Percentiles rank a stretch among this genome's conserved stretches.
phyloP scores from a whole-genome alignment of 2,329 filamentous ascomycete species.

The Zymoseptoria crescenta region DNA sequence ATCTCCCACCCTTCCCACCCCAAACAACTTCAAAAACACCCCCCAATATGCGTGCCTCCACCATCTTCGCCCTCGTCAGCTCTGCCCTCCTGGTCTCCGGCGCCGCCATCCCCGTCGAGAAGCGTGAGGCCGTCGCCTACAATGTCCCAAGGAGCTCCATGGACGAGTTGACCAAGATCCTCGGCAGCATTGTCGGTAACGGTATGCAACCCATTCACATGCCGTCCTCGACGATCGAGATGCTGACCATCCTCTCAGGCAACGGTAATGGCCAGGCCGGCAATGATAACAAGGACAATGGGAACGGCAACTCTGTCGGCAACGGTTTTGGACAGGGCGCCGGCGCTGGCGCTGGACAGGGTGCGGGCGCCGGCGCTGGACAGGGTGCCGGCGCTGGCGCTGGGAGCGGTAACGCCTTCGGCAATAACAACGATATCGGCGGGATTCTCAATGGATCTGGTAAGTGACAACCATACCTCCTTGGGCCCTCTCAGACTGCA shows the following conservation, averaged over 20 bases:
- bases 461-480: too few species aligned
- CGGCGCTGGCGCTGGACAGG: too few species aligned
- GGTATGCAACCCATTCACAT: neutral
- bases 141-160: neutral
- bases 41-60: conserved; percentile 8
- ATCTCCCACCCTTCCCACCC: neutral
- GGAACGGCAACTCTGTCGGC: neutral
- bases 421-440: neutral
- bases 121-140: neutral
- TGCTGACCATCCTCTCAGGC: neutral
- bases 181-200: conserved; percentile 6
- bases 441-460: neutral
- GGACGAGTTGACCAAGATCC: neutral
- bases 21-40: neutral
- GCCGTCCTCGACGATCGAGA: neutral
- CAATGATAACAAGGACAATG: conserved; percentile 1
- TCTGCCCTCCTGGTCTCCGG: conserved; percentile 4
- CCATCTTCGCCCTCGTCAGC: conserved; percentile 7
- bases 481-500: too few species aligned
- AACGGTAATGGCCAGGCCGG: neutral
- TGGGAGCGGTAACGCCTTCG: neutral
- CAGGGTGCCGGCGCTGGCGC: too few species aligned
- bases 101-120: neutral
- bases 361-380: too few species aligned
- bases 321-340: neutral